phyloP scores from a whole-genome alignment of 2,329 filamentous ascomycete species.

The Fusarium paranaense region DNA sequence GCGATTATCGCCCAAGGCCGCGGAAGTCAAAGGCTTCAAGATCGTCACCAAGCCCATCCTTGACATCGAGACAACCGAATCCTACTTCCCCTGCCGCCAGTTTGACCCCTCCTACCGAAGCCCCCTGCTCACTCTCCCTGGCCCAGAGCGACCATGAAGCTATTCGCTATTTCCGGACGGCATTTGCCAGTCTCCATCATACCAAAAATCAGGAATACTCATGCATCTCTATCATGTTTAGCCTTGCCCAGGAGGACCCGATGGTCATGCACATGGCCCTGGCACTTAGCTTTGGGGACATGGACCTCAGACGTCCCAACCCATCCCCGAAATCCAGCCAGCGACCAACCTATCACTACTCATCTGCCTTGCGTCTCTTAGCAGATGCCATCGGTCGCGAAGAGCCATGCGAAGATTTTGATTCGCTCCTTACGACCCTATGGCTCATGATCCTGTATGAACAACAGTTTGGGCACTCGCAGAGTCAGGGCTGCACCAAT shows the following conservation, averaged over 20 bases:
- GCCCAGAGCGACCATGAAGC: not conserved
- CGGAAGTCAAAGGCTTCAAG: not conserved
- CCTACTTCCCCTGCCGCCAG: not conserved
- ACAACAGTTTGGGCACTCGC: slow-evolving; percentile 50
- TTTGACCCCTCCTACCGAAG: not conserved
- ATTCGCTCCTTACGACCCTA: slow-evolving; percentile 45
- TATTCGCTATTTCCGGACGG: not conserved
- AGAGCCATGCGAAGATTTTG: slow-evolving; percentile 39
- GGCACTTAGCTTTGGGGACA: not conserved
- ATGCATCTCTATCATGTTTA: not conserved
- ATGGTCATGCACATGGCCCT: not conserved
- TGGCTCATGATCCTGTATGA: slow-evolving; percentile 53
- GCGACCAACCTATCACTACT: slow-evolving; percentile 42
- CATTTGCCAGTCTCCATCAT: not conserved
- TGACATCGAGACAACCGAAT: not conserved
- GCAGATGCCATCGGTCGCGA: slow-evolving; percentile 40
- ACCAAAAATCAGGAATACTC: not conserved
- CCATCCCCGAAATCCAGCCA: not conserved
- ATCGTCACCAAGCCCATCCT: not conserved
- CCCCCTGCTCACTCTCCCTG: not conserved
- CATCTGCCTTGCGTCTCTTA: slow-evolving; percentile 44
- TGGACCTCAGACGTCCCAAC: not conserved
- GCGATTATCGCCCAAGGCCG: slow-evolving; percentile 36
- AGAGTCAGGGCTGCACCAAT: slow-evolving; percentile 44
- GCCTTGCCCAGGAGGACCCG: not conserved